phyloP scores from a whole-genome alignment of 2,329 filamentous ascomycete species.

The Fusarium sp. region DNA sequence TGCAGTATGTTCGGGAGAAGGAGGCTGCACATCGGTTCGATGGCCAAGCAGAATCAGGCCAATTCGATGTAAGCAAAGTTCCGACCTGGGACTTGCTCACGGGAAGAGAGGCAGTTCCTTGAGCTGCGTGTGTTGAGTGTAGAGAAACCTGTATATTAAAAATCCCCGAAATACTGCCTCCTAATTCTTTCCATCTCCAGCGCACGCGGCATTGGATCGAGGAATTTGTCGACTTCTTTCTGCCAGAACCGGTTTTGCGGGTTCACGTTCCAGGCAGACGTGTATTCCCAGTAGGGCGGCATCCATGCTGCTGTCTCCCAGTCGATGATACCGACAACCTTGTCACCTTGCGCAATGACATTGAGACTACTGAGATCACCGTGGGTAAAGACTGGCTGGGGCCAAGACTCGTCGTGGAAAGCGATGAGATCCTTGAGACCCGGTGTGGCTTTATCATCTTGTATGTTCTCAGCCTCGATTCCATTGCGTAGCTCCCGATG shows the following conservation, averaged over 20 bases:
- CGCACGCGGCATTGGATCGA: constrained; percentile 32
- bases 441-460: too few species aligned
- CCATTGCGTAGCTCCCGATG: constrained; percentile 42
- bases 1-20: constrained; percentile 59
- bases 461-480: background rate
- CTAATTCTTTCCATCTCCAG: constrained; percentile 40
- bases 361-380: constrained; percentile 61
- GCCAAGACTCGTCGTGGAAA: constrained; percentile 39
- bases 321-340: constrained; percentile 61
- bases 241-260: constrained; percentile 39
- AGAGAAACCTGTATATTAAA: background rate
- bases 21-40: constrained; percentile 59
- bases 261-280: constrained; percentile 32
- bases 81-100: constrained; percentile 57
- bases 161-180: constrained; percentile 31
- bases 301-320: constrained; percentile 55
- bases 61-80: constrained; percentile 50
- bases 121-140: background rate
- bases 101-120: background rate
- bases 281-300: constrained; percentile 55
- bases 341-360: constrained; percentile 58
- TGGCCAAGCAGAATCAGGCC: constrained; percentile 40
- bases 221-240: constrained; percentile 36
- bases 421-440: constrained; percentile 29
- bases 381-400: constrained; percentile 60